phyloP scores from a whole-genome alignment of 345 rosid species.

The Pistacia vera region DNA sequence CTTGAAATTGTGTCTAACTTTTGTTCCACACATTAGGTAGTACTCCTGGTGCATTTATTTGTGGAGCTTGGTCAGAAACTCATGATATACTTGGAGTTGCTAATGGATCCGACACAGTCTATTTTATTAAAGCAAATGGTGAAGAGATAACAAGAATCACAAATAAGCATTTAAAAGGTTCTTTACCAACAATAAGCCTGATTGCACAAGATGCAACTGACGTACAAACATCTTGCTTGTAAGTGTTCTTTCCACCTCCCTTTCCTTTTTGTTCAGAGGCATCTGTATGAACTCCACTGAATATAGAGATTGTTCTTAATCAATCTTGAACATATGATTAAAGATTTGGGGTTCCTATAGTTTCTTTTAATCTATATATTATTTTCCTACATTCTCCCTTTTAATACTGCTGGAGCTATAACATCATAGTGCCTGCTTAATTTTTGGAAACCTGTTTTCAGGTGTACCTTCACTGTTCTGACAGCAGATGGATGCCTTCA shows the following conservation, averaged over 20 bases:
- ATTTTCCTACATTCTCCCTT: not conserved
- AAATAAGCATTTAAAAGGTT: slow-evolving; percentile 57
- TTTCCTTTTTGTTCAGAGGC: slow-evolving; percentile 8
- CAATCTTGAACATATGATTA: slow-evolving; percentile 9
- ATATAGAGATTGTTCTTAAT: not conserved
- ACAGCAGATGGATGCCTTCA: slow-evolving; percentile 77
- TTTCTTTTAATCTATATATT: not conserved
- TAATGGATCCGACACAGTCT: slow-evolving; percentile 64
- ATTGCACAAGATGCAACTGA: slow-evolving; percentile 50
- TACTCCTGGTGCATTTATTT: slow-evolving; percentile 48
- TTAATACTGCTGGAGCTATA: slow-evolving; percentile 8
- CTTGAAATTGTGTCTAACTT: slow-evolving; percentile 25
- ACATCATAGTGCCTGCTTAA: slow-evolving; percentile 23
- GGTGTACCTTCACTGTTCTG: slow-evolving; percentile 70
- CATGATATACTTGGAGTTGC: slow-evolving; percentile 80
- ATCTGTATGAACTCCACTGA: not conserved
- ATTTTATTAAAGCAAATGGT: slow-evolving; percentile 82
- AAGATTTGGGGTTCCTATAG: not conserved
- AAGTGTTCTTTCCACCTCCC: slow-evolving; percentile 31
- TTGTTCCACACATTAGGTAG: slow-evolving; percentile 48
- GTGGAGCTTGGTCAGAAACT: slow-evolving; percentile 86
- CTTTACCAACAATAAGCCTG: slow-evolving; percentile 67
- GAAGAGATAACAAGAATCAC: slow-evolving; percentile 71
- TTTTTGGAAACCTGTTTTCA: slow-evolving; percentile 35
- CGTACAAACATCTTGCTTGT: slow-evolving; percentile 62